Conservation (phyloP, 371 early-diverging fungal species). For the Circinella umbellata region DNA sequence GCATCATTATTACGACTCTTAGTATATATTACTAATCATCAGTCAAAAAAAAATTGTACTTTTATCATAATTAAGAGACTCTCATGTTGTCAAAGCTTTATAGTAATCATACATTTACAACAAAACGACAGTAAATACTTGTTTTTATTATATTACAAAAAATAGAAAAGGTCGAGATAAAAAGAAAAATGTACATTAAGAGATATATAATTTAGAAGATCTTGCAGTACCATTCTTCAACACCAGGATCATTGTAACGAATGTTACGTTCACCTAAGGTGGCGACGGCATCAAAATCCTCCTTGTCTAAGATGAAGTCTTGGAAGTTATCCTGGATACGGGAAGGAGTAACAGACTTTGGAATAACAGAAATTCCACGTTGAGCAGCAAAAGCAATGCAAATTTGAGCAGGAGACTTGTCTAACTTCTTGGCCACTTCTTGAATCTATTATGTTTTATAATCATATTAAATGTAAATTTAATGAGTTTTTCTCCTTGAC, state of each 20-base stretch:
- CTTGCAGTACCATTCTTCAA: slow-evolving; percentile 38
- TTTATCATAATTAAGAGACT: too few relatives aligned
- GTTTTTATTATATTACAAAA: slow-evolving; percentile 1
- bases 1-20: too few relatives aligned
- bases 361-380: slow-evolving; percentile 64
- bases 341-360: slow-evolving; percentile 56
- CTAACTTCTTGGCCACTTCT: slow-evolving; percentile 65
- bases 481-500: too few relatives aligned
- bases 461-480: too few relatives aligned
- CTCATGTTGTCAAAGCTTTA: too few relatives aligned
- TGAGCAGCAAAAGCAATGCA: slow-evolving; percentile 80
- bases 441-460: slow-evolving; percentile 28
- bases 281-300: slow-evolving; percentile 50
- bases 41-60: too few relatives aligned
- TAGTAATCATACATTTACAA: background rate
- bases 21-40: too few relatives aligned
- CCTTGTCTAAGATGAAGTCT: slow-evolving; percentile 53
- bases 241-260: slow-evolving; percentile 52
- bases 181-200: slow-evolving; percentile 5
- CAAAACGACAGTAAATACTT: background rate
- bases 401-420: slow-evolving; percentile 78
- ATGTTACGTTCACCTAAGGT: slow-evolving; percentile 41
- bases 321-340: slow-evolving; percentile 63
- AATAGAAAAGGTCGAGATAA: too few relatives aligned
- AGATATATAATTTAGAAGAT: slow-evolving; percentile 31